phyloP scores from a whole-genome alignment of 1,139 yeast genomes.

The Eremothecium cymbalariae region DNA sequence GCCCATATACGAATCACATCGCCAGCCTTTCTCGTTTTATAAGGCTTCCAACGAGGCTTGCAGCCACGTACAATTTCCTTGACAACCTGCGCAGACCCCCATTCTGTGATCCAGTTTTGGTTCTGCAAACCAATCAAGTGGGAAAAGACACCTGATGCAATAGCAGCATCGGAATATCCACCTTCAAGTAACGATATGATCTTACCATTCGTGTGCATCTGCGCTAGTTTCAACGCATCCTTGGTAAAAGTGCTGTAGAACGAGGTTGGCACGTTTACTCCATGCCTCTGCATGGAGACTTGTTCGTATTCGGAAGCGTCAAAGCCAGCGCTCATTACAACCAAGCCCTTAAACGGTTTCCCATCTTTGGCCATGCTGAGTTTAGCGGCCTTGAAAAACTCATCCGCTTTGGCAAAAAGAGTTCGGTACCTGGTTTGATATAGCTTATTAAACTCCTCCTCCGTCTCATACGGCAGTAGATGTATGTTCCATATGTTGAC shows the following conservation, averaged over 20 bases:
- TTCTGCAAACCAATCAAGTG: constrained; percentile 62
- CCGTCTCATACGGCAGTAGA: constrained; percentile 54
- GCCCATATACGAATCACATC: constrained; percentile 50
- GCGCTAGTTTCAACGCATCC: constrained; percentile 61
- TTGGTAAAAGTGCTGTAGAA: constrained; percentile 68
- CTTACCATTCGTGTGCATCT: constrained; percentile 52
- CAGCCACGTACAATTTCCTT: constrained; percentile 66
- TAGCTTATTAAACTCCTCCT: constrained; percentile 54
- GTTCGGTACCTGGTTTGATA: constrained; percentile 57
- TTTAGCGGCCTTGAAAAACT: constrained; percentile 49
- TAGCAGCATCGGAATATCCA: constrained; percentile 80
- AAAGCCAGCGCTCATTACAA: constrained; percentile 76
- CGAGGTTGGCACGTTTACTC: constrained; percentile 73
- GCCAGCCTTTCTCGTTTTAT: constrained; percentile 39
- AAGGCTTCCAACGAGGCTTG: constrained; percentile 56
- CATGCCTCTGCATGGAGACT: constrained; percentile 78
- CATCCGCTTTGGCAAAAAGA: constrained; percentile 59
- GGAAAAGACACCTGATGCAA: constrained; percentile 71
- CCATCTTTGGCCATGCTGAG: constrained; percentile 36
- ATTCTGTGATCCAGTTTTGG: constrained; percentile 50
- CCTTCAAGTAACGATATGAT: constrained; percentile 72
- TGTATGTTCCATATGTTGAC: constrained; percentile 82
- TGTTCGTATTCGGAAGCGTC: constrained; percentile 84
- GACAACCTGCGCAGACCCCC: constrained; percentile 58
- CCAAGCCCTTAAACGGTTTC: constrained; percentile 58